Conservation (phyloP, 1,284 basidiomycete genomes). For the Ustilago curta region DNA sequence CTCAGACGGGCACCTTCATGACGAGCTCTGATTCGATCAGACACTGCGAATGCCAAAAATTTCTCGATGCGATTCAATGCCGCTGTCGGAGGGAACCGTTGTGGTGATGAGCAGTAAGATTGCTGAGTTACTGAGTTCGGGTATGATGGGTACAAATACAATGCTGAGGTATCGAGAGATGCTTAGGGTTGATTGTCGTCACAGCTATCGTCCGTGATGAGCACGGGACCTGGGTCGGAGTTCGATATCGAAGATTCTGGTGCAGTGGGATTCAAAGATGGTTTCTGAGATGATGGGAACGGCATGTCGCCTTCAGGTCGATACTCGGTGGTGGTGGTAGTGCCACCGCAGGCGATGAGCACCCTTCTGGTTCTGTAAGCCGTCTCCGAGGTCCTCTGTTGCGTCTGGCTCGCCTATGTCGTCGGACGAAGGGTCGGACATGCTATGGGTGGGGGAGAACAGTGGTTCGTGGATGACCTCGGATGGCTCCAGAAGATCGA, state of each 20-base stretch:
- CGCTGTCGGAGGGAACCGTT: too few relatives aligned
- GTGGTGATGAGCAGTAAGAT: neutral
- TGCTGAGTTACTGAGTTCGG: neutral
- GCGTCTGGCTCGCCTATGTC: constrained; percentile 7
- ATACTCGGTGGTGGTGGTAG: neutral
- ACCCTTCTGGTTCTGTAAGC: constrained; percentile 11
- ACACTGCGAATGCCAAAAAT: neutral
- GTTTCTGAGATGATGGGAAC: neutral
- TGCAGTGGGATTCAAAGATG: neutral
- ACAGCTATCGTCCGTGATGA: constrained; percentile 16
- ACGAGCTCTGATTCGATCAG: constrained; percentile 21
- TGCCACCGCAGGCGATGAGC: constrained; percentile 20
- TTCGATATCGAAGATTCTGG: constrained; percentile 14
- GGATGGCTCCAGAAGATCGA: constrained; percentile 28
- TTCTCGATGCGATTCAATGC: too few relatives aligned
- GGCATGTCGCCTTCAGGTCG: neutral
- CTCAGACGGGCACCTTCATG: constrained; percentile 4
- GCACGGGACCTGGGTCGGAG: constrained; percentile 21
- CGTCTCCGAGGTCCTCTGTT: neutral
- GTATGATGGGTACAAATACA: neutral
- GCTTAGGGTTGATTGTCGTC: constrained; percentile 7
- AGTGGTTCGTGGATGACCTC: constrained; percentile 1
- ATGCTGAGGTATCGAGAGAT: neutral
- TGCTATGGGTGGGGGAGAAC: neutral
- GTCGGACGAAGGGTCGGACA: constrained; percentile 17